A percentile compares a stretch with the other conserved stretches of the same genome.
phyloP scores from a whole-genome alignment of 441 rosid genomes.

The Jatropha multifida region DNA sequence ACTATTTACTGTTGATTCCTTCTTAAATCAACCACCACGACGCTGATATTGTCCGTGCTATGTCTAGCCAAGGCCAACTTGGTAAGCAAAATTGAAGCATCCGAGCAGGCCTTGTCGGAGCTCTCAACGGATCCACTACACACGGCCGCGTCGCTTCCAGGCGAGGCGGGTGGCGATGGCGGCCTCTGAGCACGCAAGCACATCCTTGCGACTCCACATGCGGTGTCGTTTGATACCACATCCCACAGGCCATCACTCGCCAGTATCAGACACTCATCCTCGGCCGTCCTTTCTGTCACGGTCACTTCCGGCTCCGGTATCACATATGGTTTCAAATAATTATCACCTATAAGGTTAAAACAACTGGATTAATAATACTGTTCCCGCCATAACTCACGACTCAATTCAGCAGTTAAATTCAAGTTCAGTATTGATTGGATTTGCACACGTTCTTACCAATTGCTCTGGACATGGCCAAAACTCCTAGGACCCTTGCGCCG shows the following conservation, averaged over 20 bases:
- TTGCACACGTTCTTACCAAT: constrained; percentile 46
- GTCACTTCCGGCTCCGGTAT: constrained; percentile 88
- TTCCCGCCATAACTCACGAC: not conserved
- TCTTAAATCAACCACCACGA: constrained; percentile 79
- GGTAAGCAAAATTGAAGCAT: constrained; percentile 69
- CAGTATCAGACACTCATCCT: constrained; percentile 78
- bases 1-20: constrained; percentile 21
- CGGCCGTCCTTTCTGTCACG: constrained; percentile 52
- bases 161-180: constrained; percentile 20
- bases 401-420: not conserved
- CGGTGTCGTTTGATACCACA: constrained; percentile 82
- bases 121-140: constrained; percentile 30
- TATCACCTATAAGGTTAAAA: constrained; percentile 42
- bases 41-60: constrained; percentile 75
- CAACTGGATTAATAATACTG: not conserved
- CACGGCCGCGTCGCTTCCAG: constrained; percentile 27
- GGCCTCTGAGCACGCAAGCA: constrained; percentile 50
- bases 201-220: constrained; percentile 74
- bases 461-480: constrained; percentile 95
- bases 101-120: constrained; percentile 68
- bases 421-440: too few species aligned
- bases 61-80: constrained; percentile 76
- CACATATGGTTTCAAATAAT: constrained; percentile 81
- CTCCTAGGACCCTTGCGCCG: constrained; percentile 82
- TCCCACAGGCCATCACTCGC: constrained; percentile 98